Conservation (phyloP, 2,329 filamentous ascomycete genomes). For the Grosmannia huntii region DNA sequence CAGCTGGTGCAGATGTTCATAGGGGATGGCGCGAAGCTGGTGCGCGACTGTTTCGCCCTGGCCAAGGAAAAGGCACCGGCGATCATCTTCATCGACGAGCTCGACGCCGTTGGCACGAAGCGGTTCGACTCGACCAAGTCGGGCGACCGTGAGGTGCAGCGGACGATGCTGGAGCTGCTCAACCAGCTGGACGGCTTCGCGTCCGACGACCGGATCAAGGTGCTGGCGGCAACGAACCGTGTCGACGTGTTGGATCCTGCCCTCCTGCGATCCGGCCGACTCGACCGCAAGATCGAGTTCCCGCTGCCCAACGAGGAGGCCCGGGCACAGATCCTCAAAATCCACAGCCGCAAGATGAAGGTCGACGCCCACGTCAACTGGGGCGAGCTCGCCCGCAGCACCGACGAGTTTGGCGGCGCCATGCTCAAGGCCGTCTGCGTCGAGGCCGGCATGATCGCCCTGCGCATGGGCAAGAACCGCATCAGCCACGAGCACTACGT, state of each 20-base stretch:
- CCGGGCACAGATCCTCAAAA: slow-evolving; percentile 89
- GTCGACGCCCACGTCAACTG: slow-evolving; percentile 91
- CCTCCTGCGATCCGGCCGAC: slow-evolving; percentile 76
- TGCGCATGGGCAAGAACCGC: slow-evolving; percentile 89
- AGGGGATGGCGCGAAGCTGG: slow-evolving; percentile 92
- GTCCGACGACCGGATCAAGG: slow-evolving; percentile 92
- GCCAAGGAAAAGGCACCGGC: slow-evolving; percentile 98
- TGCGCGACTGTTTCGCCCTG: slow-evolving; percentile 91
- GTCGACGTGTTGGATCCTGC: slow-evolving; percentile 90
- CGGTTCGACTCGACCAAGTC: slow-evolving; percentile 98
- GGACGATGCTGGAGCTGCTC: slow-evolving; percentile 96
- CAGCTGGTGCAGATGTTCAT: slow-evolving; percentile 99
- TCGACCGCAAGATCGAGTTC: slow-evolving; percentile 97
- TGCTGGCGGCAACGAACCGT: slow-evolving; percentile 86
- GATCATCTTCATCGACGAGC: slow-evolving; percentile 98
- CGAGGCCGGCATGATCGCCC: slow-evolving; percentile 96
- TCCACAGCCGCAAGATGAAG: slow-evolving; percentile 97
- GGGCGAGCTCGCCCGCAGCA: slow-evolving; percentile 85
- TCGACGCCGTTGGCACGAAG: slow-evolving; percentile 97
- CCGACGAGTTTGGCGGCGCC: slow-evolving; percentile 95
- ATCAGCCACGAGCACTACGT: slow-evolving; percentile 98
- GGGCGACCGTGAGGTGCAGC: slow-evolving; percentile 92
- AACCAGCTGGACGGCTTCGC: slow-evolving; percentile 98
- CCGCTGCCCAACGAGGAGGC: slow-evolving; percentile 96
- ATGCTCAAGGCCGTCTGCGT: slow-evolving; percentile 98